phyloP scores from a whole-genome alignment of 2,329 filamentous ascomycete genomes.

The Stachybotrys echinatus region DNA sequence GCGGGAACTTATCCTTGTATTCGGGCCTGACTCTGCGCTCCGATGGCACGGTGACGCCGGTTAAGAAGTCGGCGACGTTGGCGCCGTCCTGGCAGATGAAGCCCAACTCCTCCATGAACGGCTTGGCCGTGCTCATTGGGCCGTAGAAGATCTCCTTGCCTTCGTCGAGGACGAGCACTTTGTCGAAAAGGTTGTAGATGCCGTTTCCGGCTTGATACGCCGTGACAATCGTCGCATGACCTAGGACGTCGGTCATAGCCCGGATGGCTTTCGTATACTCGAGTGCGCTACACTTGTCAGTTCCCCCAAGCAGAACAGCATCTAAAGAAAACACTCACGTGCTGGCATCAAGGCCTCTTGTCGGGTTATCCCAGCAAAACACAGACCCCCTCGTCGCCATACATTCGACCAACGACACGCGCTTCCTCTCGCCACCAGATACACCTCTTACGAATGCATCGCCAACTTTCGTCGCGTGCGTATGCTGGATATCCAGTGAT shows the following conservation, averaged over 20 bases:
- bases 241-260: constrained; percentile 57
- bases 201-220: constrained; percentile 67
- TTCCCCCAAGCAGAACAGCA: constrained; percentile 1
- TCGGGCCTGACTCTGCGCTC: constrained; percentile 56
- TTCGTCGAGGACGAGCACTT: constrained; percentile 62
- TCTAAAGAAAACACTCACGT: constrained; percentile 33
- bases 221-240: constrained; percentile 56
- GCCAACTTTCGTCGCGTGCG: constrained; percentile 60
- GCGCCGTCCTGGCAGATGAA: constrained; percentile 58
- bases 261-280: constrained; percentile 57
- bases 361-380: constrained; percentile 64
- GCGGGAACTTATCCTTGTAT: constrained; percentile 35
- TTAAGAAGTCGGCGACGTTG: constrained; percentile 62
- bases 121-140: constrained; percentile 48
- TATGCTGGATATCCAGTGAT: constrained; percentile 54
- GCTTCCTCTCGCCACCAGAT: constrained; percentile 63
- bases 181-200: constrained; percentile 66
- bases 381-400: constrained; percentile 53
- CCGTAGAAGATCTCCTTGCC: constrained; percentile 64
- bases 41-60: constrained; percentile 60
- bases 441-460: constrained; percentile 63
- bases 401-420: constrained; percentile 63
- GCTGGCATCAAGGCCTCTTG: constrained; percentile 60
- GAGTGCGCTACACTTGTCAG: constrained; percentile 35
- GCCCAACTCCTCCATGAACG: constrained; percentile 61